These are phyloP conservation scores for Oryza officinalis DNA, from an alignment of 176 grass and related monocot genomes.

Conservation along the genomic window DNA sequence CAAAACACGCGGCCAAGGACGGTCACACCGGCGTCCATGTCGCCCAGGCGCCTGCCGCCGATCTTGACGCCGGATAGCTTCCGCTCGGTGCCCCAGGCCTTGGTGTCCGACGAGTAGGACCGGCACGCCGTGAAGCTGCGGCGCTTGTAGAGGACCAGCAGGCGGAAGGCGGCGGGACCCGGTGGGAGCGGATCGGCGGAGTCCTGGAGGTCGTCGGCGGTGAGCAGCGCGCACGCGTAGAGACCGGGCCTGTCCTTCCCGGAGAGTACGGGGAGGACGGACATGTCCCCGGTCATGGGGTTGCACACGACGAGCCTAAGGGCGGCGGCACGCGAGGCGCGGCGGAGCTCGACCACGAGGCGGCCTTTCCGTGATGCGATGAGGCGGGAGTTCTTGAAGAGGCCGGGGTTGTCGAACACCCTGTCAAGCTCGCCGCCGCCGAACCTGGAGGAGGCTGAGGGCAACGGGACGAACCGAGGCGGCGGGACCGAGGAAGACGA, in stretches of 20 bases:
- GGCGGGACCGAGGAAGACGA: too few species aligned
- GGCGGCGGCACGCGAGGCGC: not conserved
- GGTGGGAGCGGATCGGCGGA: not conserved
- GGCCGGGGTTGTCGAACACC: not conserved
- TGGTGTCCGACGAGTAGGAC: constrained; percentile 10
- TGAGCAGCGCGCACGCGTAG: constrained; percentile 7
- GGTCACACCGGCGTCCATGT: not conserved
- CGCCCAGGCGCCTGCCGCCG: not conserved
- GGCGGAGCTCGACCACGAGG: not conserved
- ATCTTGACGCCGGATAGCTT: not conserved
- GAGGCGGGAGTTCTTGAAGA: not conserved
- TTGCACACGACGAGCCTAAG: constrained; percentile 18
- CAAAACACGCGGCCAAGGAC: not conserved
- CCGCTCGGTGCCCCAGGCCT: not conserved
- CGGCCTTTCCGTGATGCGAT: constrained; percentile 3
- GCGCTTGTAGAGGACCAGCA: constrained; percentile 25
- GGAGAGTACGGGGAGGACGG: not conserved
- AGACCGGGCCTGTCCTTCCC: not conserved
- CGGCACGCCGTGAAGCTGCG: constrained; percentile 4
- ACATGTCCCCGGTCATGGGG: not conserved
- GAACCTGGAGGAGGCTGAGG: not conserved
- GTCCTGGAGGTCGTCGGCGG: not conserved
- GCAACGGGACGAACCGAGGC: not conserved
- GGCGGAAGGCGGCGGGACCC: not conserved
- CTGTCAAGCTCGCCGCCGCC: not conserved